phyloP scores from a whole-genome alignment of 2,329 filamentous ascomycete species.

The Penicillium sp. region DNA sequence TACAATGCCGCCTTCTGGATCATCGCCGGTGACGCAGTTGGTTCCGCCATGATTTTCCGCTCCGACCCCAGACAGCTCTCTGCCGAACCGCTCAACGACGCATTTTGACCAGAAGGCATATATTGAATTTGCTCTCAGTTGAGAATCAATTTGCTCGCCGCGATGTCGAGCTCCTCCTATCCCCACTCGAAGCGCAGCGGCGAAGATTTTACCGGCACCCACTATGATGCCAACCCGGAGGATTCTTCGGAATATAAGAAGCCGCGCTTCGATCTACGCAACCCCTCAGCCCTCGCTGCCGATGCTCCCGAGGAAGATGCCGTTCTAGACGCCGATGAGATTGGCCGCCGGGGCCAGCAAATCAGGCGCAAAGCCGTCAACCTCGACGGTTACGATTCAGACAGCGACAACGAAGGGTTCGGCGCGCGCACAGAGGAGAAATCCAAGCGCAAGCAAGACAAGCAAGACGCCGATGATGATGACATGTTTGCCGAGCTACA shows the following conservation, averaged over 20 bases:
- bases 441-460: conserved; percentile 38
- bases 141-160: neutral
- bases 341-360: conserved; percentile 69
- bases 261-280: conserved; percentile 89
- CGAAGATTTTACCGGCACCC: conserved; percentile 75
- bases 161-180: conserved; percentile 62
- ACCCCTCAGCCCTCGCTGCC: conserved; percentile 86
- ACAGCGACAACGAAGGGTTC: conserved; percentile 89
- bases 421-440: conserved; percentile 69
- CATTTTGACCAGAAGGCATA: neutral
- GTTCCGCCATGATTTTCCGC: conserved; percentile 43
- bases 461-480: conserved; percentile 45
- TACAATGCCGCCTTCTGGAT: conserved; percentile 16
- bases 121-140: neutral
- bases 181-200: conserved; percentile 80
- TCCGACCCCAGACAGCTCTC: conserved; percentile 34
- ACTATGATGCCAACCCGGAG: conserved; percentile 57
- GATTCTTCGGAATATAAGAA: conserved; percentile 64
- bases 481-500: conserved; percentile 83
- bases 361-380: conserved; percentile 94
- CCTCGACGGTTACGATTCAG: conserved; percentile 93
- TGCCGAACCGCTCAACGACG: too few species aligned
- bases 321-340: conserved; percentile 87
- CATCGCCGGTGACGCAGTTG: conserved; percentile 38
- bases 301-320: conserved; percentile 74